Percentiles rank a stretch among this genome's conserved stretches.
Evolutionary conservation across 2,329 filamentous ascomycete species (phyloP).

Genomic region (Aphanocladium album): DNA sequence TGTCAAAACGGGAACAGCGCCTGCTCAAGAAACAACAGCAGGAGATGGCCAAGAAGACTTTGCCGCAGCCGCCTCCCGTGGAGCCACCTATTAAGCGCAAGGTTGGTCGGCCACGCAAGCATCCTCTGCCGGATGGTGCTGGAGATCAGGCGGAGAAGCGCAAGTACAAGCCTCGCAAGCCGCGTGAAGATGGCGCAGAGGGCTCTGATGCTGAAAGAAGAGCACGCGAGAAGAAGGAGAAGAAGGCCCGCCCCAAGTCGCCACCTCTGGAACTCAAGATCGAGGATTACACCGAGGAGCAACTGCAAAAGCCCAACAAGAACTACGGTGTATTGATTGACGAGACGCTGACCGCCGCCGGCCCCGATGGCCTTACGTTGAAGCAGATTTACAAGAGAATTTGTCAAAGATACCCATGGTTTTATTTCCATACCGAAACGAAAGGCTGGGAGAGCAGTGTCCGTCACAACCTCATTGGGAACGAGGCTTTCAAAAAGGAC

Average conservation of each 20-base stretch:
- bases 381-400: constrained; percentile 62
- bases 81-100: constrained; percentile 57
- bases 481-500: constrained; percentile 56
- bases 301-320: constrained; percentile 57
- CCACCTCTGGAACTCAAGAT: constrained; percentile 52
- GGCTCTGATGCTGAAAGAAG: constrained; percentile 52
- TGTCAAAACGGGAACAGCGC: constrained; percentile 71
- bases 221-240: constrained; percentile 55
- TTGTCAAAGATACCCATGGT: constrained; percentile 53
- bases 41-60: constrained; percentile 45
- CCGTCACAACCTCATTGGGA: constrained; percentile 59
- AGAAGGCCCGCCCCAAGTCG: constrained; percentile 55
- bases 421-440: constrained; percentile 54
- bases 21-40: constrained; percentile 54
- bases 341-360: constrained; percentile 51
- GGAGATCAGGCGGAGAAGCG: constrained; percentile 55
- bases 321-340: constrained; percentile 59
- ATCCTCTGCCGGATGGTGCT: constrained; percentile 54
- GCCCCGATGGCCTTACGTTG: constrained; percentile 49
- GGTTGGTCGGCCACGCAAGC: constrained; percentile 60
- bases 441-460: constrained; percentile 64
- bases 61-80: constrained; percentile 40
- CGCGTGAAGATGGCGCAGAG: constrained; percentile 50
- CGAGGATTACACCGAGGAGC: constrained; percentile 52
- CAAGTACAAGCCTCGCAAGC: constrained; percentile 60